phyloP scores from a whole-genome alignment of 176 grass and related monocot species.

The Oryza nivara region DNA sequence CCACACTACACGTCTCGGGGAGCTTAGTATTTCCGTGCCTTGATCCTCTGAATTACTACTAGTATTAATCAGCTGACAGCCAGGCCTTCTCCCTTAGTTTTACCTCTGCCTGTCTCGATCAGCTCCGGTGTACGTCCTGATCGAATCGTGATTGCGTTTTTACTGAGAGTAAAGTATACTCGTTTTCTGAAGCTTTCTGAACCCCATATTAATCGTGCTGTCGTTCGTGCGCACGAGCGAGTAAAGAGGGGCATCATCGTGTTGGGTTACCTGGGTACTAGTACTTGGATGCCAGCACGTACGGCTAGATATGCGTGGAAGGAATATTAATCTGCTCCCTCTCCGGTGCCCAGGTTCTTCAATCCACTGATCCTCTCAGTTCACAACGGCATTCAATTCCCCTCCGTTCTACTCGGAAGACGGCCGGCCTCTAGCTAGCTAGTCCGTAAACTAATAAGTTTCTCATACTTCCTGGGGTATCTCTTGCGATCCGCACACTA shows the following conservation, averaged over 20 bases:
- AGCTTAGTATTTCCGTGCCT: neutral
- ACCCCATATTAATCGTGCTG: neutral
- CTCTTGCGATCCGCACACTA: neutral
- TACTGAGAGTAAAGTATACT: neutral
- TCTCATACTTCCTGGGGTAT: neutral
- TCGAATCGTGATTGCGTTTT: neutral
- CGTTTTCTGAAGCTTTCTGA: conserved; percentile 12
- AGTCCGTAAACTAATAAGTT: neutral
- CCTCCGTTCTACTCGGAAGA: neutral
- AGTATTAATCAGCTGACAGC: too few species aligned
- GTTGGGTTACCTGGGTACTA: neutral
- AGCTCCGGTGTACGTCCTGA: too few species aligned
- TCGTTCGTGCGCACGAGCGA: neutral
- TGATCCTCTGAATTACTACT: neutral
- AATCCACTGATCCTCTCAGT: neutral
- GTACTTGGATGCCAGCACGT: neutral
- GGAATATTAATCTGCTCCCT: neutral
- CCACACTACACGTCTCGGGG: neutral
- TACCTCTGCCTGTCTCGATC: too few species aligned
- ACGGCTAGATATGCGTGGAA: conserved; percentile 3
- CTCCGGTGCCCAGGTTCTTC: neutral
- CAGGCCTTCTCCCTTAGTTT: too few species aligned
- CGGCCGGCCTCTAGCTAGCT: neutral
- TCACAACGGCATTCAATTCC: neutral
- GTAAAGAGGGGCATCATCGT: neutral